Percentiles rank a stretch among this genome's conserved stretches.
phyloP scores from a whole-genome alignment of 2,329 filamentous ascomycete genomes.

The Escovopsis sp. region DNA sequence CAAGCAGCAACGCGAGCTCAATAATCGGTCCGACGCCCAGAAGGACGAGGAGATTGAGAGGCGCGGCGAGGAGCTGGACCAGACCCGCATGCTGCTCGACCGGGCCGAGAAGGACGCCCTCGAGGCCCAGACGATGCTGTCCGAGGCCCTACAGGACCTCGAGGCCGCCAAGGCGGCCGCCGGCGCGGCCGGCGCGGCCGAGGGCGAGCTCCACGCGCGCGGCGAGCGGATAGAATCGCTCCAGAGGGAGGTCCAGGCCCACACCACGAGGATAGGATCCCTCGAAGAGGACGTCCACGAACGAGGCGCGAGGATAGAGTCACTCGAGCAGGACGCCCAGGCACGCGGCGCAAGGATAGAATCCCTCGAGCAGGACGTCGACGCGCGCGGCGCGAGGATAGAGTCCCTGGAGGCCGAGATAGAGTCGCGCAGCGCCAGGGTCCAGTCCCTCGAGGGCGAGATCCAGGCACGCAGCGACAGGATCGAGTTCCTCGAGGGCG shows the following conservation, averaged over 20 bases:
- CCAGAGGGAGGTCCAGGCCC: constrained; percentile 15
- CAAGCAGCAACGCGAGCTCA: constrained; percentile 86
- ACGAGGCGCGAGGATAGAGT: constrained; percentile 9
- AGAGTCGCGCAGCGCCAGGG: constrained; percentile 9
- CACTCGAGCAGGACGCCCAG: constrained; percentile 9
- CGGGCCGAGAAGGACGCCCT: constrained; percentile 23
- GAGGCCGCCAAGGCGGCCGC: constrained; percentile 20
- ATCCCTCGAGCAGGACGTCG: constrained; percentile 12
- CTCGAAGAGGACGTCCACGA: constrained; percentile 20
- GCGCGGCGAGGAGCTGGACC: constrained; percentile 42
- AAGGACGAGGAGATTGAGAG: constrained; percentile 49
- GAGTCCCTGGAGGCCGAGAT: constrained; percentile 22
- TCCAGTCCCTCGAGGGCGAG: constrained; percentile 9
- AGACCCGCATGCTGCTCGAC: constrained; percentile 20
- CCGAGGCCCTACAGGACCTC: constrained; percentile 19
- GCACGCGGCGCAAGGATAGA: constrained; percentile 8
- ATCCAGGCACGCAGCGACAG: constrained; percentile 22
- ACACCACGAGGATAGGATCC: constrained; percentile 23
- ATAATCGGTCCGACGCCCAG: constrained; percentile 67
- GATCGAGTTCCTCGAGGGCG: constrained; percentile 20
- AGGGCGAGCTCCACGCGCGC: constrained; percentile 14
- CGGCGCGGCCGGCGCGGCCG: constrained; percentile 9
- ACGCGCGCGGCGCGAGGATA: constrained; percentile 10
- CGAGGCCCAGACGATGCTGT: constrained; percentile 33
- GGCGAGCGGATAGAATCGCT: constrained; percentile 9